phyloP scores from a whole-genome alignment of 352 stramenopile species.

The Pythium insidiosum region DNA sequence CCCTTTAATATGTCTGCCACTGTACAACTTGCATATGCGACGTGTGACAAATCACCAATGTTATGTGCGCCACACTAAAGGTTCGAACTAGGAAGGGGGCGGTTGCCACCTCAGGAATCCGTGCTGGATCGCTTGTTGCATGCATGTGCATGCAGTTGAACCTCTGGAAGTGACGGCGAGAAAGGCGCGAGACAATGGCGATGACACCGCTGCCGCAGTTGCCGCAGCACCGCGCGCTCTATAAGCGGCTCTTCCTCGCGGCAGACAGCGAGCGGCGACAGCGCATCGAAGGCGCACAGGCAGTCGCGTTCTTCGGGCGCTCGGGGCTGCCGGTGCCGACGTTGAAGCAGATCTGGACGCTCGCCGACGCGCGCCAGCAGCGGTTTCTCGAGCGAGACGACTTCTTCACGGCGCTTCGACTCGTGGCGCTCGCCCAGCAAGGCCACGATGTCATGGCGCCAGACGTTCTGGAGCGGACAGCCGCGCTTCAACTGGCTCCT shows the following conservation, averaged over 20 bases:
- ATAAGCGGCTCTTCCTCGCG: constrained; percentile 22
- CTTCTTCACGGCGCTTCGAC: constrained; percentile 19
- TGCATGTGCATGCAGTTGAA: too few relatives aligned
- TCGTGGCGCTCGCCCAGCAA: constrained; percentile 22
- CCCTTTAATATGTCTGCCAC: too few relatives aligned
- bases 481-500: constrained; percentile 1
- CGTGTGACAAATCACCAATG: too few relatives aligned
- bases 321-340: constrained; percentile 16
- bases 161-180: too few relatives aligned
- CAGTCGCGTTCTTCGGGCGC: constrained; percentile 20
- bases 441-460: constrained; percentile 11
- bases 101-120: too few relatives aligned
- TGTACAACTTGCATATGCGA: too few relatives aligned
- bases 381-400: constrained; percentile 5
- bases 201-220: too few relatives aligned
- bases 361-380: constrained; percentile 13
- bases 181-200: too few relatives aligned
- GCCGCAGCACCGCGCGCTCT: constrained; percentile 4
- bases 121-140: too few relatives aligned
- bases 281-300: constrained; percentile 13
- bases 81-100: too few relatives aligned
- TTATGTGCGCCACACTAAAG: too few relatives aligned
- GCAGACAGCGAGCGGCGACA: constrained; percentile 11
- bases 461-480: not conserved
- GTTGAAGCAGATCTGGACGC: constrained; percentile 27